Conservation (phyloP, 2,329 filamentous ascomycete species). For the Sclerotinia sclerotiorum region DNA sequence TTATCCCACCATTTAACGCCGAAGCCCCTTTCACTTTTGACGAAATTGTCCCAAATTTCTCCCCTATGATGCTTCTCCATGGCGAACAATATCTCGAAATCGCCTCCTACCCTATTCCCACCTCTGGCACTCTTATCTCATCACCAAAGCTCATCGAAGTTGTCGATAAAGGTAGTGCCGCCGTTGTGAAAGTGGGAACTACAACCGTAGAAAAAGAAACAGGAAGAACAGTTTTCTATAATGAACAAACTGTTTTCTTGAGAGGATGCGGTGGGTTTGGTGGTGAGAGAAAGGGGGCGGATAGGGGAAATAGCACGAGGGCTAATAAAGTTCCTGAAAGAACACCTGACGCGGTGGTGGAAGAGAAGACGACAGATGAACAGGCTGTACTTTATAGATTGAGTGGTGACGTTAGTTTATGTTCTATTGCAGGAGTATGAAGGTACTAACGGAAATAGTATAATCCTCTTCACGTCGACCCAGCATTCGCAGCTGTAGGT, state of each 20-base stretch:
- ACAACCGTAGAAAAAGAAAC: slow-evolving; percentile 82
- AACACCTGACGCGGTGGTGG: slow-evolving; percentile 75
- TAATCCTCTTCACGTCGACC: slow-evolving; percentile 86
- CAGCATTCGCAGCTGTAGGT: slow-evolving; percentile 88
- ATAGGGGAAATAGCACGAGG: slow-evolving; percentile 78
- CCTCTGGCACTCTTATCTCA: slow-evolving; percentile 72
- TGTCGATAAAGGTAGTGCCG: slow-evolving; percentile 90
- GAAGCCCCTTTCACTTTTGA: slow-evolving; percentile 75
- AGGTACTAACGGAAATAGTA: slow-evolving; percentile 2
- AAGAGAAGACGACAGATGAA: slow-evolving; percentile 83
- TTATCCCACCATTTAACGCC: slow-evolving; percentile 90
- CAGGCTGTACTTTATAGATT: slow-evolving; percentile 93
- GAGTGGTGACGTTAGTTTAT: slow-evolving; percentile 77
- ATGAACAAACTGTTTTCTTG: slow-evolving; percentile 91
- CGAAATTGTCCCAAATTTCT: slow-evolving; percentile 92
- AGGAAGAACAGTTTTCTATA: slow-evolving; percentile 93
- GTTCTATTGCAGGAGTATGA: accelerated
- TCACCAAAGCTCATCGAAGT: slow-evolving; percentile 86
- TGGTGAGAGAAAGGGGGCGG: slow-evolving; percentile 71
- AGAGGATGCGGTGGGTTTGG: slow-evolving; percentile 89
- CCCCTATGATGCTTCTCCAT: slow-evolving; percentile 97
- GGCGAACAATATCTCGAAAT: slow-evolving; percentile 98
- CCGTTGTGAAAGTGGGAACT: slow-evolving; percentile 75
- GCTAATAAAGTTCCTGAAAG: slow-evolving; percentile 76
- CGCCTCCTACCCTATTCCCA: slow-evolving; percentile 87